phyloP scores from a whole-genome alignment of 2,329 filamentous ascomycete genomes.

The Fusarium graminum region DNA sequence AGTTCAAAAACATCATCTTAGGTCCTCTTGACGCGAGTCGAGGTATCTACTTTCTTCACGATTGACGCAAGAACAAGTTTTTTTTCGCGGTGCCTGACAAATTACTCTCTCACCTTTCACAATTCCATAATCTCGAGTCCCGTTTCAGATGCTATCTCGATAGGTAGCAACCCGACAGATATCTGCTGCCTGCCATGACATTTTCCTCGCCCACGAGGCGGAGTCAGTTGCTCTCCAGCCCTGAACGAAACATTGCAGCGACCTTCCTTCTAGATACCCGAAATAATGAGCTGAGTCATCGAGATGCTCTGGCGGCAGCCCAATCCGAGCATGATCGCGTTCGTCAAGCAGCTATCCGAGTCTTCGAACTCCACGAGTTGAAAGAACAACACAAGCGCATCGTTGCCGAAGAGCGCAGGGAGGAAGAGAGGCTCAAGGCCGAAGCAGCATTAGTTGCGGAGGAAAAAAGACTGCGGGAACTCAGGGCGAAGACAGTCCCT shows the following conservation, averaged over 20 bases:
- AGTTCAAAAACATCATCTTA: constrained; percentile 35
- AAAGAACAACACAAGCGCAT: constrained; percentile 61
- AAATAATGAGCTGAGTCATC: constrained; percentile 73
- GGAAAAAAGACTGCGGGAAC: constrained; percentile 62
- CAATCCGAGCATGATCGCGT: constrained; percentile 76
- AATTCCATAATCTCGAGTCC: constrained; percentile 1
- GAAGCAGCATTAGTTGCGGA: constrained; percentile 62
- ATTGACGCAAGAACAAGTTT: background rate
- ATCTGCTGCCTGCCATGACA: constrained; percentile 54
- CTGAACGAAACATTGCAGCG: constrained; percentile 64
- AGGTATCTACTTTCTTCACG: constrained; percentile 2
- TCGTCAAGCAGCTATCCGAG: constrained; percentile 63
- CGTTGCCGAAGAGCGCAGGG: constrained; percentile 59
- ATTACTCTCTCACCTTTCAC: background rate
- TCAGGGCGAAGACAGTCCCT: constrained; percentile 61
- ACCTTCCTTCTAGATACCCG: constrained; percentile 72
- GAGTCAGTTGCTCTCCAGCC: constrained; percentile 58
- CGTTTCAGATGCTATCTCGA: constrained; percentile 41
- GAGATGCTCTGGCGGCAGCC: constrained; percentile 74
- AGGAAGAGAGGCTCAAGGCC: constrained; percentile 60
- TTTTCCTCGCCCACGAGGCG: constrained; percentile 59
- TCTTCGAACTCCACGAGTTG: constrained; percentile 62
- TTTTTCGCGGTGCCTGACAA: background rate
- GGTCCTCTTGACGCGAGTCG: constrained; percentile 21
- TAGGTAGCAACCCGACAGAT: constrained; percentile 42